Conservation (phyloP, 371 early-diverging fungal genomes). For the Mortierella sp. region DNA sequence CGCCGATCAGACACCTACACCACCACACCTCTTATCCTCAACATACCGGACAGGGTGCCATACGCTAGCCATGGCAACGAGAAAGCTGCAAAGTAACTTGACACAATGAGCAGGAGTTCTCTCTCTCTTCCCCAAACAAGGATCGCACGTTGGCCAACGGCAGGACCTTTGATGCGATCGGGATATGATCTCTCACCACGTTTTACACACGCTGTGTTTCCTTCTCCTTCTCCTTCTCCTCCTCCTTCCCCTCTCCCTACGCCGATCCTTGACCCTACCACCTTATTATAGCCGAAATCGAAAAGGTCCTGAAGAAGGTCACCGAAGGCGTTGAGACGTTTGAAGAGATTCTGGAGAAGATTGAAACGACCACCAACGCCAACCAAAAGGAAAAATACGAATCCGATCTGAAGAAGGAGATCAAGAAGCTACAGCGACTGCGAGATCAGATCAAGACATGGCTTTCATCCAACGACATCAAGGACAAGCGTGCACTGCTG, state of each 20-base stretch:
- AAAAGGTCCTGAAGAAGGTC: conserved; percentile 93
- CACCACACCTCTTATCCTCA: not conserved
- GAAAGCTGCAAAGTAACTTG: conserved; percentile 54
- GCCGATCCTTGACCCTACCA: not conserved
- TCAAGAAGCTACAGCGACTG: conserved; percentile 94
- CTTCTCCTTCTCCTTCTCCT: not conserved
- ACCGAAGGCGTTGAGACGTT: conserved; percentile 95
- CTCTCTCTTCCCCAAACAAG: too few relatives aligned
- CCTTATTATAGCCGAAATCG: conserved; percentile 81
- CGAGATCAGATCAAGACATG: conserved; percentile 98
- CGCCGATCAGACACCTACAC: not conserved
- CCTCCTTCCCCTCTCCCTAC: not conserved
- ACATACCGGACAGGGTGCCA: too few relatives aligned
- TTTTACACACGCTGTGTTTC: too few relatives aligned
- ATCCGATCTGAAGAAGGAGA: conserved; percentile 95
- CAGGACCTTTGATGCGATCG: too few relatives aligned
- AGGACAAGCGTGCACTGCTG: conserved; percentile 89
- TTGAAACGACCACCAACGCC: conserved; percentile 78
- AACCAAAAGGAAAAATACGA: conserved; percentile 97
- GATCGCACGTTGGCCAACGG: too few relatives aligned
- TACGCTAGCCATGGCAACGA: conserved; percentile 36
- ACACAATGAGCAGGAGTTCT: too few relatives aligned
- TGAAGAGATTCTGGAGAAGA: conserved; percentile 90
- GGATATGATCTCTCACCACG: too few relatives aligned
- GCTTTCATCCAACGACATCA: conserved; percentile 91